These are phyloP conservation scores for Hydrangea macrophylla DNA, from an alignment of 148 eudicot genomes.

Conservation along the genomic window DNA sequence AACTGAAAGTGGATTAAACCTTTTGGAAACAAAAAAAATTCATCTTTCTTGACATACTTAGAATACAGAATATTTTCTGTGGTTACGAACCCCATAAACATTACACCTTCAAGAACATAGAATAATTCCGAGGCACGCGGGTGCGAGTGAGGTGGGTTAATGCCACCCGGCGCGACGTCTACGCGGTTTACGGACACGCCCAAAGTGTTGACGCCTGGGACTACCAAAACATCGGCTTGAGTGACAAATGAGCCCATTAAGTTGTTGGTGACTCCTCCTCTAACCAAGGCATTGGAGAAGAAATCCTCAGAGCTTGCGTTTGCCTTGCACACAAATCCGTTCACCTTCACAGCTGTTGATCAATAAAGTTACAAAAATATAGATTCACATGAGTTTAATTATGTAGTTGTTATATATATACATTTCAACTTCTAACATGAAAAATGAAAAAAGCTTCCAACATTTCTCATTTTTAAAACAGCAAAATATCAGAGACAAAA, in stretches of 20 bases:
- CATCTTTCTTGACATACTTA: slow-evolving; percentile 20
- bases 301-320: slow-evolving; percentile 19
- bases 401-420: neutral
- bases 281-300: slow-evolving; percentile 21
- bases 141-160: slow-evolving; percentile 44
- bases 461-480: too few species aligned
- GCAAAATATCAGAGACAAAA: too few species aligned
- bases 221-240: slow-evolving; percentile 29
- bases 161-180: slow-evolving; percentile 37
- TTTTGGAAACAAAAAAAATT: slow-evolving; percentile 19
- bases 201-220: slow-evolving; percentile 44
- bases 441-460: too few species aligned
- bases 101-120: slow-evolving; percentile 26
- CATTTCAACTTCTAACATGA: neutral
- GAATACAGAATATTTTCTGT: slow-evolving; percentile 28
- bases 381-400: neutral
- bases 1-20: slow-evolving; percentile 27
- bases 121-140: slow-evolving; percentile 42
- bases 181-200: slow-evolving; percentile 38
- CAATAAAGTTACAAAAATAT: too few species aligned
- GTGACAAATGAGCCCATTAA: slow-evolving; percentile 29
- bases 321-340: slow-evolving; percentile 20
- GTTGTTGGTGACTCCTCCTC: slow-evolving; percentile 27
- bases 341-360: slow-evolving; percentile 19
- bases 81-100: slow-evolving; percentile 35